These are phyloP conservation scores for Taxillus chinensis DNA, from an alignment of 164 flowering plant genomes.

Conservation along the genomic window DNA sequence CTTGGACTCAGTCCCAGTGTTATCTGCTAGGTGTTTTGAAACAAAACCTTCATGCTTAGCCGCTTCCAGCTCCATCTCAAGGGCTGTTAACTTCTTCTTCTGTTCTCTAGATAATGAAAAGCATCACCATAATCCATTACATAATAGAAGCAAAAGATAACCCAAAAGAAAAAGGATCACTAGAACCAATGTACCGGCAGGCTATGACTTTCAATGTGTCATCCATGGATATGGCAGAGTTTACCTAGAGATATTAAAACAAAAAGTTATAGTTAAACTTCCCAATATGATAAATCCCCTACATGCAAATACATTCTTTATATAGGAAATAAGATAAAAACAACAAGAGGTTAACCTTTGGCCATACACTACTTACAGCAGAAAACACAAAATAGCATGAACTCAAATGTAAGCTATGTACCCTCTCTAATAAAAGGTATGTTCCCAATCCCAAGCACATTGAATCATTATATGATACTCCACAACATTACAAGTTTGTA, in stretches of 20 bases:
- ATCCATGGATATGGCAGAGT: slow-evolving; percentile 80
- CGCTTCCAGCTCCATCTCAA: slow-evolving; percentile 69
- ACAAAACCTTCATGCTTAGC: slow-evolving; percentile 73
- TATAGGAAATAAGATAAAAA: no score
- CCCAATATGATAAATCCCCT: neutral
- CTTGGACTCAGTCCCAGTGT: slow-evolving; percentile 27
- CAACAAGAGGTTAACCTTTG: no score
- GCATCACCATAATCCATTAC: neutral
- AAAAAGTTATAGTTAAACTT: neutral
- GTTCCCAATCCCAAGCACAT: no score
- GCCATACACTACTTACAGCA: no score
- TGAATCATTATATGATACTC: no score
- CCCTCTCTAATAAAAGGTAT: no score
- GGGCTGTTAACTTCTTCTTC: slow-evolving; percentile 58
- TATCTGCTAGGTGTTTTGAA: slow-evolving; percentile 33
- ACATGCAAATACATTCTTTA: no score
- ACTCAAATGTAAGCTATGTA: no score
- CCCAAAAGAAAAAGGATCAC: neutral
- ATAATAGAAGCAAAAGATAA: neutral
- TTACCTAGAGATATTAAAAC: slow-evolving; percentile 39
- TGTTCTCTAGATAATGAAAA: slow-evolving; percentile 50
- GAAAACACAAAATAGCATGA: no score
- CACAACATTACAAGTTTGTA: no score
- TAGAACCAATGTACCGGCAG: slow-evolving; percentile 45
- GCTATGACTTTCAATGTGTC: slow-evolving; percentile 74